phyloP scores from a whole-genome alignment of 179 eudicot species.

The Patellifolia procumbens region DNA sequence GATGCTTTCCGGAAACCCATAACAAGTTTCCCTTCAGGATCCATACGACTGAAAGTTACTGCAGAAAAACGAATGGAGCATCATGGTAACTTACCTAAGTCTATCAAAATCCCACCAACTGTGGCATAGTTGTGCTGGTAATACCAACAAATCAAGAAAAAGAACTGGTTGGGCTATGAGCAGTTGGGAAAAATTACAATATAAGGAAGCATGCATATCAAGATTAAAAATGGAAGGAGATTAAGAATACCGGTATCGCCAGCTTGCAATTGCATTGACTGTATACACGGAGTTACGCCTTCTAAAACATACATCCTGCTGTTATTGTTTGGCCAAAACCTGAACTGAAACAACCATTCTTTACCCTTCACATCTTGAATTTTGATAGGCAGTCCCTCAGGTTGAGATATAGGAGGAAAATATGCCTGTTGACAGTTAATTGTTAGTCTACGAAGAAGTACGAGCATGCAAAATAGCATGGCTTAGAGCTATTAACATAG shows the following conservation, averaged over 20 bases:
- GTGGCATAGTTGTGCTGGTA: not conserved
- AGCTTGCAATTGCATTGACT: conserved; percentile 98
- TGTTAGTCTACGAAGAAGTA: conserved; percentile 9
- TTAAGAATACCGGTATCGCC: conserved; percentile 87
- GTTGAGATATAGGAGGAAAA: conserved; percentile 96
- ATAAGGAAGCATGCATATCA: conserved; percentile 8
- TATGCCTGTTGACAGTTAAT: conserved; percentile 64
- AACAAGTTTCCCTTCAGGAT: conserved; percentile 93
- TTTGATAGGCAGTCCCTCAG: conserved; percentile 94
- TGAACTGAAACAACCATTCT: conserved; percentile 97
- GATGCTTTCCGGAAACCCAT: conserved; percentile 96
- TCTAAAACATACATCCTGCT: conserved; percentile 99
- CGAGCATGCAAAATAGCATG: conserved; percentile 6
- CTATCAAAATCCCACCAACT: conserved; percentile 7
- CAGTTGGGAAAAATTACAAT: not conserved
- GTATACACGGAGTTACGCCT: conserved; percentile 99
- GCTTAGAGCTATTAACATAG: conserved; percentile 11
- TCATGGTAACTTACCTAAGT: conserved; percentile 8
- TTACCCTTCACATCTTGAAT: conserved; percentile 97
- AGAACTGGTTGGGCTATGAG: conserved; percentile 1
- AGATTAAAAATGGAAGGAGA: not conserved
- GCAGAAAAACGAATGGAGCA: conserved; percentile 31
- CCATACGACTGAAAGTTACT: conserved; percentile 97
- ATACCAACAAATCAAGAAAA: not conserved
- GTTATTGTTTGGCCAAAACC: conserved; percentile 99